Evolutionary conservation across 1,284 basidiomycete genomes (phyloP), one percentile per base, ranked within the genome.

Genomic region (Neolentinus lepideus): DNA sequence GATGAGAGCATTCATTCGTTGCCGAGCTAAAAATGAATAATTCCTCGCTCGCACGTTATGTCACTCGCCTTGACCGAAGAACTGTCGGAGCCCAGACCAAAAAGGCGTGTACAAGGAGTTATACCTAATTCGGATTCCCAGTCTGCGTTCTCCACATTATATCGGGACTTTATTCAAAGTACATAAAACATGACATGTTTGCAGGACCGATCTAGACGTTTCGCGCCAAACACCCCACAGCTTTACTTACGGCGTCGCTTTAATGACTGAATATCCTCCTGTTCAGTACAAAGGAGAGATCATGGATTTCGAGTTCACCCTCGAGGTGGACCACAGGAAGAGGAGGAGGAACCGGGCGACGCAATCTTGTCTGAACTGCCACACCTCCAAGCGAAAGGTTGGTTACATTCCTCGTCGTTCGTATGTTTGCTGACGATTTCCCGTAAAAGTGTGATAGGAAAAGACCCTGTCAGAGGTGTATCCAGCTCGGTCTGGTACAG

Each of bases 371-470:
- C 78, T 95, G 56, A 93, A 94, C 64, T 95, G 92, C 71, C 92
- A 94, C 70, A 92, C 91, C 52, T 93, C 92, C 56, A 94, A 94
- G 74, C 78, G 92, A 65, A 94, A 93, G 79, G 91, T 57, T 57
- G 31, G 50, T 52, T 36, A 27, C 48, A 51, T 51, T 46, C 45
- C 50, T 22, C 29, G 6, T 12, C 4, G 29, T 31, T 31, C 6
- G 4, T 4, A 31, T 31, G 29, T 31, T 57, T 46, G 53, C 58
- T 64, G 54, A 61, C 63, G 35, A 56, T 57, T 43, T 58, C 54
- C 36, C 57, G 46, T 48, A 29, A 61, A 31, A 90, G 87, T 90
- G 88, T 64, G 88, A 90, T 71, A 75, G 88, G 58, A 90, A 90
- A 66, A 78, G 87, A 36, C 91, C 91, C n/a, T 93, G 92, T 69